Evolutionary conservation across 2,329 filamentous ascomycete species (phyloP).

Genomic region (Coccinonectria pachysandricola): DNA sequence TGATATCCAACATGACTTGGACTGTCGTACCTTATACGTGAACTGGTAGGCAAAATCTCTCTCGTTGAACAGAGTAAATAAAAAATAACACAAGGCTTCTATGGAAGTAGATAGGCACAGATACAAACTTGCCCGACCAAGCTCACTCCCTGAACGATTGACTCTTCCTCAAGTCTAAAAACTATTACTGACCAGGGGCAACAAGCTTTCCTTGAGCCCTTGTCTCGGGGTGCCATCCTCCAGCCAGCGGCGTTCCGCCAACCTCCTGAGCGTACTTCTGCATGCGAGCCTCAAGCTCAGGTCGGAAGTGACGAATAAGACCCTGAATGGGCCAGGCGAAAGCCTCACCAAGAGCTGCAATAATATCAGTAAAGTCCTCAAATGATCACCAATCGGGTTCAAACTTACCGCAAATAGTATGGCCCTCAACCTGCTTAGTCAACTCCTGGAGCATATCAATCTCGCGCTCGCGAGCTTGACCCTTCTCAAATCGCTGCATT

Average conservation of each 20-base stretch:
- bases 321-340: slow-evolving; percentile 99
- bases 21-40: too few relatives aligned
- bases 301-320: slow-evolving; percentile 94
- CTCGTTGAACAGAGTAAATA: slow-evolving; percentile 9
- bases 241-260: slow-evolving; percentile 67
- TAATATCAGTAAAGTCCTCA: slow-evolving; percentile 19
- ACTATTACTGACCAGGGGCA: slow-evolving; percentile 73
- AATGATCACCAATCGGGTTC: neutral
- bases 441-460: slow-evolving; percentile 99
- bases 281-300: slow-evolving; percentile 88
- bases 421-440: slow-evolving; percentile 98
- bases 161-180: slow-evolving; percentile 5
- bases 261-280: slow-evolving; percentile 63
- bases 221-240: slow-evolving; percentile 75
- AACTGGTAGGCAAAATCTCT: too few relatives aligned
- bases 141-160: slow-evolving; percentile 6
- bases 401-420: slow-evolving; percentile 86
- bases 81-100: slow-evolving; percentile 22
- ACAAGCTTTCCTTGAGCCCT: slow-evolving; percentile 71
- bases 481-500: slow-evolving; percentile 92
- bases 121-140: slow-evolving; percentile 14
- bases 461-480: slow-evolving; percentile 77
- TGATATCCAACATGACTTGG: too few relatives aligned
- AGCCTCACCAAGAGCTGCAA: slow-evolving; percentile 76
- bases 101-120: slow-evolving; percentile 19